Conservation (phyloP, 1,139 yeast genomes). For the Candida dubliniensis region DNA sequence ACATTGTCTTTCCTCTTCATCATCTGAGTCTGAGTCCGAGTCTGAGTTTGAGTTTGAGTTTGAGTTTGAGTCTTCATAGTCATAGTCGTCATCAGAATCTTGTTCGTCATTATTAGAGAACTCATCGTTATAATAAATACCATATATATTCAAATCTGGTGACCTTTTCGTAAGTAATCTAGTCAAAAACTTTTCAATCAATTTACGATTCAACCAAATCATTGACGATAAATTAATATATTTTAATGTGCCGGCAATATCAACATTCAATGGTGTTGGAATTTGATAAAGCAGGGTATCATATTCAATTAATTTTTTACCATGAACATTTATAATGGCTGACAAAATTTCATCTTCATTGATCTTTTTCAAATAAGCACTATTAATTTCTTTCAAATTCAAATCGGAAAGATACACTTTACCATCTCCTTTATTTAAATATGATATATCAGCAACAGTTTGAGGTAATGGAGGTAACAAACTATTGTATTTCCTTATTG, state of each 20-base stretch:
- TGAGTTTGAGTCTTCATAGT: too few species aligned
- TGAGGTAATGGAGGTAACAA: slow-evolving; percentile 39
- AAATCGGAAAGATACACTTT: slow-evolving; percentile 43
- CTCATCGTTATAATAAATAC: slow-evolving; percentile 6
- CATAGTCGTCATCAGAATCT: slow-evolving; percentile 8
- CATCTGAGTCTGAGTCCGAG: slow-evolving; percentile 9
- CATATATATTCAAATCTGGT: background rate
- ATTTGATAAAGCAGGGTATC: slow-evolving; percentile 11
- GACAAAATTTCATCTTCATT: slow-evolving; percentile 41
- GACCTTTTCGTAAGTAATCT: slow-evolving; percentile 17
- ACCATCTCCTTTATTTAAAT: slow-evolving; percentile 39
- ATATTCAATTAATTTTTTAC: slow-evolving; percentile 13
- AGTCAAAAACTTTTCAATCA: slow-evolving; percentile 34
- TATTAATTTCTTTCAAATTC: slow-evolving; percentile 40
- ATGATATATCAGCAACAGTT: slow-evolving; percentile 26
- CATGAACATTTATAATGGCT: slow-evolving; percentile 27
- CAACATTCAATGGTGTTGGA: slow-evolving; percentile 17
- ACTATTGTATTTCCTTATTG: slow-evolving; percentile 35
- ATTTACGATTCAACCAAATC: slow-evolving; percentile 51
- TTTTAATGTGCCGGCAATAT: slow-evolving; percentile 22
- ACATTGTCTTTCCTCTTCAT: slow-evolving; percentile 13
- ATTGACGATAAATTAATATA: slow-evolving; percentile 45
- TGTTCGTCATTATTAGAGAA: slow-evolving; percentile 10
- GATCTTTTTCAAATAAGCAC: slow-evolving; percentile 29
- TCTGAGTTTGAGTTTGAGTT: too few species aligned